Percentiles rank a stretch among this genome's conserved stretches.
These are phyloP conservation scores for Streptanthus diversifolius DNA, from an alignment of 345 rosid species.

Conservation along the genomic window DNA sequence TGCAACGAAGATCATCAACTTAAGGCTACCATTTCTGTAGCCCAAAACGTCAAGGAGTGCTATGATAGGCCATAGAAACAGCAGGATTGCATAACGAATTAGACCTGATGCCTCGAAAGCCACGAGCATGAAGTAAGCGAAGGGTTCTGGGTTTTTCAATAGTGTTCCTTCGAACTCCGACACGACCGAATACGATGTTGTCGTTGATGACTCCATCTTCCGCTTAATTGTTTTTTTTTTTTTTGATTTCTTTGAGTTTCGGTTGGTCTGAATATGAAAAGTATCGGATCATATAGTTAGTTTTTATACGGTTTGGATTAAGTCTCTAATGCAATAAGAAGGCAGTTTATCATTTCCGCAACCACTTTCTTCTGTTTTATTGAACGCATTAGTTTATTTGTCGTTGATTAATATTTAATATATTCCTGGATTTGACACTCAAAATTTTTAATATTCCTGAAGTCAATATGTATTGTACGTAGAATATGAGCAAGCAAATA, in stretches of 20 bases:
- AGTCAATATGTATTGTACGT: neutral
- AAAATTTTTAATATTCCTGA: neutral
- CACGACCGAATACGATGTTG: constrained; percentile 45
- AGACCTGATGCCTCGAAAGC: constrained; percentile 87
- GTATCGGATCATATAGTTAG: constrained; percentile 2
- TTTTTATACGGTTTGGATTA: constrained; percentile 42
- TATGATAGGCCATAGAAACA: constrained; percentile 67
- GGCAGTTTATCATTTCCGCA: constrained; percentile 70
- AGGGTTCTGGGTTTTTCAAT: constrained; percentile 51
- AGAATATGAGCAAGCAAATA: constrained; percentile 26
- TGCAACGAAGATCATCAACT: constrained; percentile 63
- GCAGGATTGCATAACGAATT: constrained; percentile 56
- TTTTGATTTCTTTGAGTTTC: neutral
- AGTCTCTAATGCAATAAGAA: constrained; percentile 30
- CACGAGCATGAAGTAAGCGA: constrained; percentile 84
- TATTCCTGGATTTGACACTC: neutral
- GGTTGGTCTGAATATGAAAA: constrained; percentile 14
- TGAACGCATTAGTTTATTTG: neutral
- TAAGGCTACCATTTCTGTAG: constrained; percentile 46
- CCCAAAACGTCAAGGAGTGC: constrained; percentile 48
- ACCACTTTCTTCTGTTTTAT: constrained; percentile 37
- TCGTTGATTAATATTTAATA: constrained; percentile 27
- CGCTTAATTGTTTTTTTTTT: neutral
- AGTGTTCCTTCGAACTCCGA: constrained; percentile 81
- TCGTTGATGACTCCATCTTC: constrained; percentile 35